phyloP scores from a whole-genome alignment of 2,329 filamentous ascomycete genomes.

The Penicillium sp. region DNA sequence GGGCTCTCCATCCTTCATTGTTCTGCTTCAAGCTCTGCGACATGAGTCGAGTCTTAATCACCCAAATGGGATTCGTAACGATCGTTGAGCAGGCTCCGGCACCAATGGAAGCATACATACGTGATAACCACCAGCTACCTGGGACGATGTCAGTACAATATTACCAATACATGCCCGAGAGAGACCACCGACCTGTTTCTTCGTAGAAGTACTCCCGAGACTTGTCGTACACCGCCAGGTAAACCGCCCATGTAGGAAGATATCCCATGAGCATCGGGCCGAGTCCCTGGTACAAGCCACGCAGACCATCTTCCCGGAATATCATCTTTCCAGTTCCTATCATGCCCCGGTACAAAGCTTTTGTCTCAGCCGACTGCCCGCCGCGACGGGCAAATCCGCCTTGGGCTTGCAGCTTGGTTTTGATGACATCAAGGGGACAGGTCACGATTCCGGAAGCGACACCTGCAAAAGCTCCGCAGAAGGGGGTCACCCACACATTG shows the following conservation, averaged over 20 bases:
- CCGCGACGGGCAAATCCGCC: slow-evolving; percentile 63
- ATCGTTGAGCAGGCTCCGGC: slow-evolving; percentile 91
- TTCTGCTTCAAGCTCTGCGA: slow-evolving; percentile 65
- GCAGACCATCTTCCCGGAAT: slow-evolving; percentile 78
- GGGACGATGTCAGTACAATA: slow-evolving; percentile 13
- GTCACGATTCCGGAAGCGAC: slow-evolving; percentile 92
- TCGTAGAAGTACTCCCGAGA: slow-evolving; percentile 69
- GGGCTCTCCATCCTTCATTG: slow-evolving; percentile 47
- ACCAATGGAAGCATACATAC: slow-evolving; percentile 82
- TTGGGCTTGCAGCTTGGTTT: slow-evolving; percentile 95
- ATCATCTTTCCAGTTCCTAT: slow-evolving; percentile 81
- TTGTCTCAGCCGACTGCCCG: slow-evolving; percentile 40
- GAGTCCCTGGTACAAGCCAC: slow-evolving; percentile 86
- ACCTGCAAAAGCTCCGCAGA: slow-evolving; percentile 82
- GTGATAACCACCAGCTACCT: slow-evolving; percentile 73
- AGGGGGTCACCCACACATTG: slow-evolving; percentile 63
- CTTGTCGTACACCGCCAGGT: slow-evolving; percentile 92
- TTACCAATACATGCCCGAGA: background rate
- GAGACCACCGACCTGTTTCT: slow-evolving; percentile 53
- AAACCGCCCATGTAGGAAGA: slow-evolving; percentile 95
- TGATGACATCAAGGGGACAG: slow-evolving; percentile 96
- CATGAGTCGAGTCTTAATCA: slow-evolving; percentile 98
- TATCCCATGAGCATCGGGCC: slow-evolving; percentile 95
- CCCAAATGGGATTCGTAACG: slow-evolving; percentile 97
- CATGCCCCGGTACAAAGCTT: slow-evolving; percentile 72